Evolutionary conservation across 345 rosid genomes (phyloP), one percentile per base, ranked within the genome.

Genomic region (Populus nigra): DNA sequence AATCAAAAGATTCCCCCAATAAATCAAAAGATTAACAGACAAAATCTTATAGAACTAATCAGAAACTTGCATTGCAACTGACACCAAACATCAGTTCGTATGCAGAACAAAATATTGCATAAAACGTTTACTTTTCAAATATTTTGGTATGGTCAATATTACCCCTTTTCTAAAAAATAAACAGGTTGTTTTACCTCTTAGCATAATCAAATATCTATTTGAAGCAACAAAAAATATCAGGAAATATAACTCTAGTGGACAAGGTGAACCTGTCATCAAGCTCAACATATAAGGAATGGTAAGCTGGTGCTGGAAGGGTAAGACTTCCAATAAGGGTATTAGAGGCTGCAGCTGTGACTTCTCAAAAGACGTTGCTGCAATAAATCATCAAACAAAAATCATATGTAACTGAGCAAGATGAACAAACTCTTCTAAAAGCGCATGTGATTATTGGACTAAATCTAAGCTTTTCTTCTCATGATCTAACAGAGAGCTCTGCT

Each of bases 351-450:
- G 82, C 79, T 75, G 82, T 27, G 88, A 84, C 81, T 62, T 78
- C 83, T 77, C 80, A 74, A 85, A 84, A 65, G 88, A 82, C 27
- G 87, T 86, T 74, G 89, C 90, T 88, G 86, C 13, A 55, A 38
- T 12, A n/a, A 66, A 33, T 4, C 38, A 66, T 31, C 16, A 66
- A 66, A 12, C 69, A 66, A 29, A 65, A 23, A 66, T 13, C 13
- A 66, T 13, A 29, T 23, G 68, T 11, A 45, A 11, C 49, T 12
- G 16, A 12, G 49, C 49, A 45, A 45, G 16, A 45, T 45, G 49
- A 45, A 45, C 49, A 13, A 45, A 5, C 15, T 45, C 49, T 41
- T 45, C 16, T 12, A 13, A 45, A 45, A 12, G 69, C 18, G 4
- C 7, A 66, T 29, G 17, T 7, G 5, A 29, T 29, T 15, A 31